Percentiles rank a stretch among this genome's conserved stretches.
Conservation (phyloP, 306 rosid species). For the Lupinus albus region DNA sequence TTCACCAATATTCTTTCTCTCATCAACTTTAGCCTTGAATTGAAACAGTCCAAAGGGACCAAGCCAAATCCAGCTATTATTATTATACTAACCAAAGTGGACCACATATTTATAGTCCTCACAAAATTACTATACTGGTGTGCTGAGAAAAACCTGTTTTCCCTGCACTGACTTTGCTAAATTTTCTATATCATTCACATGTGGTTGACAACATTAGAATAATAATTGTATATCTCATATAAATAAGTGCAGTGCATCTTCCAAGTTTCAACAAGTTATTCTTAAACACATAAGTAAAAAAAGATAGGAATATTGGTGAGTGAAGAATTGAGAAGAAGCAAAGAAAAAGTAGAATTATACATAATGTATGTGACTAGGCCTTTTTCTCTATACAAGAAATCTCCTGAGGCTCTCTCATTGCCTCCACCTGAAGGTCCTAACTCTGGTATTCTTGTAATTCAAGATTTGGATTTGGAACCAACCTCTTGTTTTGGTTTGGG, state of each 20-base stretch:
- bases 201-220: constrained; percentile 32
- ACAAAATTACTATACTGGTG: constrained; percentile 24
- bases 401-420: constrained; percentile 41
- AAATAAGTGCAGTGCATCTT: background rate
- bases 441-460: constrained; percentile 65
- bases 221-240: background rate
- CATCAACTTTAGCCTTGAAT: background rate
- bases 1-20: constrained; percentile 27
- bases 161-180: constrained; percentile 27
- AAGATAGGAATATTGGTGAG: constrained; percentile 1
- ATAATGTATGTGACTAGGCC: constrained; percentile 74
- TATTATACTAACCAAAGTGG: constrained; percentile 18
- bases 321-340: constrained; percentile 24
- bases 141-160: background rate
- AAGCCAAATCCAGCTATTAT: constrained; percentile 23
- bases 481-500: constrained; percentile 53
- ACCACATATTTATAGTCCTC: background rate
- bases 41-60: constrained; percentile 39
- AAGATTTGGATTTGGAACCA: constrained; percentile 55
- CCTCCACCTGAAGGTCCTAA: constrained; percentile 66
- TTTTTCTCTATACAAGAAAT: constrained; percentile 52
- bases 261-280: background rate
- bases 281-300: background rate
- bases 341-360: constrained; percentile 3
- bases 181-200: constrained; percentile 26